A percentile compares a stretch with the other conserved stretches of the same genome.
Evolutionary conservation across 1,139 yeast genomes (phyloP).

Genomic region (Geotrichum restrictum): DNA sequence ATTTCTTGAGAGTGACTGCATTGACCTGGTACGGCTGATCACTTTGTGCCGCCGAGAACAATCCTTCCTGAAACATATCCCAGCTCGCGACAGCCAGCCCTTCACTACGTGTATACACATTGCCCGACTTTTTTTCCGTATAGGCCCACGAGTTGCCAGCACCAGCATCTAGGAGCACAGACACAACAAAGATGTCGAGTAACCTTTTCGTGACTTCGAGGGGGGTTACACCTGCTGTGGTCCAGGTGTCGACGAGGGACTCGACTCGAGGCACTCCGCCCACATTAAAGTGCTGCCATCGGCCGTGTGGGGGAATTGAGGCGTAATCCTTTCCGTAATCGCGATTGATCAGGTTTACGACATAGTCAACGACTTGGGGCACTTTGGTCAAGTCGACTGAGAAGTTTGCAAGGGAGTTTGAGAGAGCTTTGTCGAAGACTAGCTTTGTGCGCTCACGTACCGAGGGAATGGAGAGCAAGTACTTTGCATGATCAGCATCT

Average conservation of each 20-base stretch:
- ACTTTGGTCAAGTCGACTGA: conserved; percentile 44
- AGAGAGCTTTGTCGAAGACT: conserved; percentile 42
- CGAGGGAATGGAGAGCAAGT: conserved; percentile 47
- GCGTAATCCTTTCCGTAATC: conserved; percentile 42
- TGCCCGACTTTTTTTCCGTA: conserved; percentile 36
- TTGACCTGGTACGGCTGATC: conserved; percentile 42
- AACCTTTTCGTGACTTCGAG: conserved; percentile 48
- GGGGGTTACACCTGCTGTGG: conserved; percentile 35
- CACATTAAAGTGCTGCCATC: conserved; percentile 59
- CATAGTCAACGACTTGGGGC: conserved; percentile 43
- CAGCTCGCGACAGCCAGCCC: conserved; percentile 58
- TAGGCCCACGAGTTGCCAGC: conserved; percentile 56
- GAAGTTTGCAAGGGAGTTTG: conserved; percentile 44
- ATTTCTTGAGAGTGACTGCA: conserved; percentile 31
- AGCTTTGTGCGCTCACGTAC: conserved; percentile 50
- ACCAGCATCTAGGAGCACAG: conserved; percentile 60
- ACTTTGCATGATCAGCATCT: conserved; percentile 27
- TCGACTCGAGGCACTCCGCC: conserved; percentile 46
- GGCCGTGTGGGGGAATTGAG: conserved; percentile 57
- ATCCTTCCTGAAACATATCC: conserved; percentile 50
- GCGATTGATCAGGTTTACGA: conserved; percentile 42
- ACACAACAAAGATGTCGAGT: conserved; percentile 53
- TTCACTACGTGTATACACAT: conserved; percentile 47
- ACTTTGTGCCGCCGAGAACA: conserved; percentile 39
- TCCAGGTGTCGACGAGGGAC: conserved; percentile 41